Evolutionary conservation across 805 yeast species (phyloP), one percentile per base, ranked within the genome.

Genomic region (Maudiozyma saulgeensis): DNA sequence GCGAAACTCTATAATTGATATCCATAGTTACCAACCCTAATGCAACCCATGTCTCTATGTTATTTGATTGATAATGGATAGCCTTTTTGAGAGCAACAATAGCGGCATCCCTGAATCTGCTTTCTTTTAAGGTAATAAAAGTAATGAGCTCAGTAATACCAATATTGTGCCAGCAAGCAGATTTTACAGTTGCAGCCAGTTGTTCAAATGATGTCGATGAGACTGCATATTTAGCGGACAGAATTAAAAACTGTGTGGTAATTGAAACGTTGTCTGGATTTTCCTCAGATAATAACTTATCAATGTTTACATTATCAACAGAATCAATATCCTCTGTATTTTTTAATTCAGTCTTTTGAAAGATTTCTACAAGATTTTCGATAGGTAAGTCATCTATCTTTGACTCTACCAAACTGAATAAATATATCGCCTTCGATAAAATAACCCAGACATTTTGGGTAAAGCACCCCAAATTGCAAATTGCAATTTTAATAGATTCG

Each of bases 21-120:
- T 79, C 68, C 48, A 82, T 74, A 7, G 87, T 78, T 0, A 89
- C 84, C 49, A 84, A 76, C 13, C 98, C 99, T 28, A 91, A 71
- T 0, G 86, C 82, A 47, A 79, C 72, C 99, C 99, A 93, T 50
- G 80, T 80, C 18, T 77, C 80, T 1, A 84, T 71, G 53, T 84
- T 85, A 50, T 75, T 77, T 5, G 82, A 75, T 63, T 91, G 96
- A 8, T 80, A 67, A 49, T 77, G 80, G 48, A 90, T 80, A 0
- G 96, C 83, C 41, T 73, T 76, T 56, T 85, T 86, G 53, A 86
- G 69, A 5, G 74, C 66, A 18, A 63, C 70, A 13, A 87, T 74
- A 0, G 96, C 75, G 1, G 72, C 64, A 15, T 75, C 76, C 50
- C 83, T 69, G 44, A 64, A 72, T 13, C 50, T 50, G 6, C 50